Base-by-base conservation (phyloP, 2,329 filamentous ascomycete genomes). In the Fusarium verticillioides region DNA sequence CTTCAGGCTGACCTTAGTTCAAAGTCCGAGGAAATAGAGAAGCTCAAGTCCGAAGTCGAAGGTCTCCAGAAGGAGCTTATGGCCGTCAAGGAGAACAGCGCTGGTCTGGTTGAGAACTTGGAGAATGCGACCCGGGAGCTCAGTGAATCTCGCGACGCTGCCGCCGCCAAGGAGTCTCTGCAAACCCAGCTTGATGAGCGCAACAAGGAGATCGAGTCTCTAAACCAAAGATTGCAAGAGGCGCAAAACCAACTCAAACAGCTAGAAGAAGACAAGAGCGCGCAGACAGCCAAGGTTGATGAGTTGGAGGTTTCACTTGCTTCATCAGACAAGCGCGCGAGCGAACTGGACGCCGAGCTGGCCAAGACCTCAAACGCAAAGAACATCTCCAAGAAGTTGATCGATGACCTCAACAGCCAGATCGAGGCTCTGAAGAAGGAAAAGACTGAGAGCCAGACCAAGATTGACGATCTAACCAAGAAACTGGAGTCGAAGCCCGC, bases 1-100 rank as follows among this genome's bases (percentile, higher is more conserved):
- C 84, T 97, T n/a, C 92, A 97, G 78, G 87, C 89, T 3, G 92
- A 96, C 74, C 81, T 96, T 7, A 87, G 91, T 58, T 88, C 91
- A 63, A 93, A 93, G 77, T 85, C 91, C 16, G 88, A 89, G 46
- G 91, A 96, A 81, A 90, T 96, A 42, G 88, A 90, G 59, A 88
- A 87, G 50, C 88, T 98, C 19, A 91, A 92, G 74, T 82, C 85
- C 7, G 90, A 96, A 75, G 89, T 97, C 34, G 86, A 88, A 26
- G 86, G 84, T 4, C 84, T 97, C 28, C 91, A 92, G 81, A 85
- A 88, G 7, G 93, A 97, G 75, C 85, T 97, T 9, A 87, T 89
- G 5, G 88, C 90, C 18, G 90, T 91, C 15, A 90, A 93, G 74
- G 92, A 96, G 77, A 92, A 92, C 47, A 91, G 89, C 44, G 84